A percentile compares a stretch with the other conserved stretches of the same genome.
Evolutionary conservation across 2,329 filamentous ascomycete species (phyloP).

Genomic region (Diaporthe citrichinensis): DNA sequence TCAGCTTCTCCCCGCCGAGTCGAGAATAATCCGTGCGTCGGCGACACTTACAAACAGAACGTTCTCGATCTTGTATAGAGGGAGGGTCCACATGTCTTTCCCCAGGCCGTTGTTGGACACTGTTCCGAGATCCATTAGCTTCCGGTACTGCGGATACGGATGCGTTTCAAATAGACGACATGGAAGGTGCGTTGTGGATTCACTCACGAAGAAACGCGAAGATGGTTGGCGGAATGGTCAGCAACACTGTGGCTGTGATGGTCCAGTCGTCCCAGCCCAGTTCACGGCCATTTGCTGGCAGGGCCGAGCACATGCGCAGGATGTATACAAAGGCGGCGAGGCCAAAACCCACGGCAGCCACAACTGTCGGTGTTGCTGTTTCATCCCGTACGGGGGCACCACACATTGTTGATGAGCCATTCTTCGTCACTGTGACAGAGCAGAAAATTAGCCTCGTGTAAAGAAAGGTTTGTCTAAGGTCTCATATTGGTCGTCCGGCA

Average conservation of each 20-base stretch:
- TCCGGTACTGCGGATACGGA: background rate
- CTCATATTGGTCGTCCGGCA: background rate
- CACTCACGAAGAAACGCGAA: conserved; percentile 12
- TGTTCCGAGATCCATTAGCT: background rate
- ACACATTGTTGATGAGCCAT: conserved; percentile 15
- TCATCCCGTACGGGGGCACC: background rate
- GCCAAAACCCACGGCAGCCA: conserved; percentile 4
- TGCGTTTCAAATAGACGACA: too few species aligned
- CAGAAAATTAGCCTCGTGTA: background rate
- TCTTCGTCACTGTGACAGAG: conserved; percentile 5
- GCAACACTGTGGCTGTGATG: conserved; percentile 7
- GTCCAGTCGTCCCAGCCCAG: conserved; percentile 26
- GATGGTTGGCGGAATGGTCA: conserved; percentile 5
- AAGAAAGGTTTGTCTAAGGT: too few species aligned
- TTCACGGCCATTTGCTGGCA: background rate
- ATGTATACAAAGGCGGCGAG: conserved; percentile 12
- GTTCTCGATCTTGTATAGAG: conserved; percentile 15
- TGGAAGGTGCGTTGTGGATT: background rate
- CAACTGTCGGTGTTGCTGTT: background rate
- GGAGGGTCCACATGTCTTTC: conserved; percentile 25
- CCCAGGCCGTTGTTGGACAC: conserved; percentile 16
- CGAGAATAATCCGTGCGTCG: too few species aligned
- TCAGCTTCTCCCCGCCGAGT: background rate
- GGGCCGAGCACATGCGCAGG: conserved; percentile 13
- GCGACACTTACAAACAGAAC: conserved; percentile 8